Conservation (phyloP, 805 yeast species). For the Cyberlindnera mrakii region DNA sequence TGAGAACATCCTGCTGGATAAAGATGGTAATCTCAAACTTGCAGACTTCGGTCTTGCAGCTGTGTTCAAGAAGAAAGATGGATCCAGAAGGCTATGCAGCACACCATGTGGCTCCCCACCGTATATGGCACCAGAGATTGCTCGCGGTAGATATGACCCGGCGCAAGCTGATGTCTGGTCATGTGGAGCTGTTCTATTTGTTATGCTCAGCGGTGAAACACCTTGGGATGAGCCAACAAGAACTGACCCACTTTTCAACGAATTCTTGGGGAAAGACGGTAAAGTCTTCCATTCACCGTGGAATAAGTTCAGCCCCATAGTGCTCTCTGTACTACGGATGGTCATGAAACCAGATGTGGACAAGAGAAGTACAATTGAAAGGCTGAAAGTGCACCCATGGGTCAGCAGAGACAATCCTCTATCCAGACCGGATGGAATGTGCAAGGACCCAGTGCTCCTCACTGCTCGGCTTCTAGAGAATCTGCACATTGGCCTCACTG, state of each 20-base stretch:
- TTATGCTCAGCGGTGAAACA: slow-evolving; percentile 55
- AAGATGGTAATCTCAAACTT: slow-evolving; percentile 59
- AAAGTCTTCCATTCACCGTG: slow-evolving; percentile 45
- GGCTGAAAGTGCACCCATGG: slow-evolving; percentile 52
- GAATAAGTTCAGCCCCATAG: slow-evolving; percentile 43
- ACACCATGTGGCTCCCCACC: slow-evolving; percentile 72
- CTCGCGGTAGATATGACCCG: slow-evolving; percentile 47
- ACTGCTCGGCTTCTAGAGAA: slow-evolving; percentile 46
- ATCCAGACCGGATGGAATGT: slow-evolving; percentile 40
- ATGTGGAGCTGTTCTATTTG: slow-evolving; percentile 58
- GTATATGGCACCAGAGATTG: slow-evolving; percentile 73
- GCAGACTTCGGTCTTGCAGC: slow-evolving; percentile 76
- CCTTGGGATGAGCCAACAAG: slow-evolving; percentile 66
- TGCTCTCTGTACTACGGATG: slow-evolving; percentile 46
- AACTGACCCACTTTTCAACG: slow-evolving; percentile 42
- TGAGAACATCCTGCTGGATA: slow-evolving; percentile 59
- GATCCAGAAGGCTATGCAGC: slow-evolving; percentile 38
- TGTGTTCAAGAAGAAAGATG: slow-evolving; percentile 44
- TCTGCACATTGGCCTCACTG: slow-evolving; percentile 47
- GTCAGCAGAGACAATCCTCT: slow-evolving; percentile 37
- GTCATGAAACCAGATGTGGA: slow-evolving; percentile 44
- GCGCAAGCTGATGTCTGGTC: slow-evolving; percentile 63
- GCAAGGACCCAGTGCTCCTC: slow-evolving; percentile 45
- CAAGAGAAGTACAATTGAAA: slow-evolving; percentile 35
- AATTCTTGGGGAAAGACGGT: slow-evolving; percentile 39